Conservation (phyloP, 257 asterid genomes). For the Sherardia arvensis region DNA sequence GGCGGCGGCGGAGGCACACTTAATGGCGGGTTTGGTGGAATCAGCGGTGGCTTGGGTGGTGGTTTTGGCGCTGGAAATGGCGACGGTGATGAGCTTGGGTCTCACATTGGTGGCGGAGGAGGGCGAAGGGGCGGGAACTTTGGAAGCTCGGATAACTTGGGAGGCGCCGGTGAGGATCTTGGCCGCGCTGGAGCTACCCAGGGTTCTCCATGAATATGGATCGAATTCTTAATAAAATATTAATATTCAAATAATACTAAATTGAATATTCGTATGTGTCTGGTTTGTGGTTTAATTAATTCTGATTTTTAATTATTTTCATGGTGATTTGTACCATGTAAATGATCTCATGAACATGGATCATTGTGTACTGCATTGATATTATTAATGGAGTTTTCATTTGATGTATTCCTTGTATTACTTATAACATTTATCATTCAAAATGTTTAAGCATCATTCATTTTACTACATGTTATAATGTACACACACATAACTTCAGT, state of each 20-base stretch:
- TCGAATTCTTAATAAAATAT: not conserved
- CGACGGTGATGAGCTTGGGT: slow-evolving; percentile 13
- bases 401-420: too few relatives aligned
- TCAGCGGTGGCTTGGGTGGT: not conserved
- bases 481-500: too few relatives aligned
- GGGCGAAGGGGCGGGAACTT: not conserved
- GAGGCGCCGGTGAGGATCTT: not conserved
- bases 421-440: too few relatives aligned
- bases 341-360: not conserved
- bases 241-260: too few relatives aligned
- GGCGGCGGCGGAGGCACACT: slow-evolving; percentile 6
- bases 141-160: not conserved
- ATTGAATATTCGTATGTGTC: not conserved
- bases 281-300: not conserved
- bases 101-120: not conserved
- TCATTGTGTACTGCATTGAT: not conserved
- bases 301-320: not conserved
- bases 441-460: too few relatives aligned
- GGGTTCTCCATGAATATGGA: not conserved
- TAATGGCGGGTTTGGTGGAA: slow-evolving; percentile 12
- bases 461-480: too few relatives aligned
- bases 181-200: slow-evolving; percentile 8
- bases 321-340: not conserved
- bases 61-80: slow-evolving; percentile 4
- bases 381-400: too few relatives aligned